Base-by-base conservation (phyloP, 2,329 filamentous ascomycete species). In the Huntiella savannae region DNA sequence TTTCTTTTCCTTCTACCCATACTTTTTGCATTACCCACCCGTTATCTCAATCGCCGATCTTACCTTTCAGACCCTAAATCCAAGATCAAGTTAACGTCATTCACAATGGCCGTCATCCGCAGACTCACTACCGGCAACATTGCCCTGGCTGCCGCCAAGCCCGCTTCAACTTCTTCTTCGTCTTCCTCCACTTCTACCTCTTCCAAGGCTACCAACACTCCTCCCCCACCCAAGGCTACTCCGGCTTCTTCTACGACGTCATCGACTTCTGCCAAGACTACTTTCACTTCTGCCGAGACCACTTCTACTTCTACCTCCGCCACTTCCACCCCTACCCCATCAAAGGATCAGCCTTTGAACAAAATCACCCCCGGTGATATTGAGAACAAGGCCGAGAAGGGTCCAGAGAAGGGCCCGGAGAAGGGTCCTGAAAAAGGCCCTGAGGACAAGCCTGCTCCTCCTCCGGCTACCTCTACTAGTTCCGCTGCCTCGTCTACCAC, bases 321-420 rank as follows among this genome's bases (percentile, higher is more conserved):
- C 11, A 16, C 37, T 7, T 4, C 37, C 15, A 10, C 37, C 16
- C 16, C 37, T 22, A 40, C 3, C 11, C 3, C 7, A 12, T 10
- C 15, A 11, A 40, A 22, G 22, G 22, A 35, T 8, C 15, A 15
- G 4, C 10, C 46, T 34, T 10, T 28, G 0, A 28, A 28, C 22
- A 28, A 28, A 28, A 28, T 28, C 22, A 28, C 12, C 4, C 40
- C 41, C 5, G 32, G 28, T 12, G 42, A 41, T 17, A n/a, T 41
- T n/a, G 28, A 41, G 28, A 45, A 48, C 15, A 42, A 48, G n/a
- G 42, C 17, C 12, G 41, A 47, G 13, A 42, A 47, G 15, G 4
- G 36, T n/a, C 42, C 28, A n/a, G 22, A 28, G 22, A 28, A 28
- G 22, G 22, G 22, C 4, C 22, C 28, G 17, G 22, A 28, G 22